These are phyloP conservation scores for Neolentinus lepideus DNA, from an alignment of 1,284 basidiomycete genomes.

Conservation along the genomic window DNA sequence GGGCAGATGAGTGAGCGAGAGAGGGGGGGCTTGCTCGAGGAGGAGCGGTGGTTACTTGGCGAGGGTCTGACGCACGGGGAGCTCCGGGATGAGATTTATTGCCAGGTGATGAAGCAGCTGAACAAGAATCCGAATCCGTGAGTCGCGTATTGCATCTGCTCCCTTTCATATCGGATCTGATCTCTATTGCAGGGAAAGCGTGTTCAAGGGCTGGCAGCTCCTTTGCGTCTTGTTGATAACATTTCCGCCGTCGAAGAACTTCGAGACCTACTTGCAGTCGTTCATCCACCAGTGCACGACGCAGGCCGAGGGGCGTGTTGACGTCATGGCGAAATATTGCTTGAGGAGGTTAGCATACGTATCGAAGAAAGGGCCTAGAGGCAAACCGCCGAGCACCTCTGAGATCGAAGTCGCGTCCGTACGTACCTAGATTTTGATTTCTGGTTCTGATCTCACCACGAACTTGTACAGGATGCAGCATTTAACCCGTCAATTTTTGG, in stretches of 20 bases:
- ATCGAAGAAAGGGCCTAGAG: slow-evolving; percentile 74
- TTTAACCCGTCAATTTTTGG: slow-evolving; percentile 93
- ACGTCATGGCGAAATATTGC: slow-evolving; percentile 87
- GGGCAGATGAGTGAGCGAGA: not conserved
- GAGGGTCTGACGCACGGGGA: slow-evolving; percentile 75
- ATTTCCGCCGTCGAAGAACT: slow-evolving; percentile 88
- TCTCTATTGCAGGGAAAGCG: slow-evolving; percentile 60
- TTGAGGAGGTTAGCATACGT: slow-evolving; percentile 64
- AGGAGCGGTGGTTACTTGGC: slow-evolving; percentile 80
- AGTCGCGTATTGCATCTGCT: slow-evolving; percentile 21
- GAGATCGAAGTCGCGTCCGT: slow-evolving; percentile 89
- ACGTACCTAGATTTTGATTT: slow-evolving; percentile 4
- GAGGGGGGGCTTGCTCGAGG: slow-evolving; percentile 52
- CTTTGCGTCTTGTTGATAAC: slow-evolving; percentile 82
- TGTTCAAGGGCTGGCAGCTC: slow-evolving; percentile 88
- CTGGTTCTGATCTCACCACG: too few relatives aligned
- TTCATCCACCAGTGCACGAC: slow-evolving; percentile 69
- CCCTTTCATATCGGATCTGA: slow-evolving; percentile 3
- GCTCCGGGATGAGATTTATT: slow-evolving; percentile 88
- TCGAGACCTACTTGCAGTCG: slow-evolving; percentile 72
- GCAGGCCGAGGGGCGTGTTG: slow-evolving; percentile 68
- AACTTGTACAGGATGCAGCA: slow-evolving; percentile 72
- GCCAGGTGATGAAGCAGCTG: slow-evolving; percentile 87
- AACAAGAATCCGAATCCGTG: slow-evolving; percentile 74
- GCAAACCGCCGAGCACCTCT: slow-evolving; percentile 69